Base-by-base conservation (phyloP, 352 stramenopile species). In the Phytophthora pistaciae region DNA sequence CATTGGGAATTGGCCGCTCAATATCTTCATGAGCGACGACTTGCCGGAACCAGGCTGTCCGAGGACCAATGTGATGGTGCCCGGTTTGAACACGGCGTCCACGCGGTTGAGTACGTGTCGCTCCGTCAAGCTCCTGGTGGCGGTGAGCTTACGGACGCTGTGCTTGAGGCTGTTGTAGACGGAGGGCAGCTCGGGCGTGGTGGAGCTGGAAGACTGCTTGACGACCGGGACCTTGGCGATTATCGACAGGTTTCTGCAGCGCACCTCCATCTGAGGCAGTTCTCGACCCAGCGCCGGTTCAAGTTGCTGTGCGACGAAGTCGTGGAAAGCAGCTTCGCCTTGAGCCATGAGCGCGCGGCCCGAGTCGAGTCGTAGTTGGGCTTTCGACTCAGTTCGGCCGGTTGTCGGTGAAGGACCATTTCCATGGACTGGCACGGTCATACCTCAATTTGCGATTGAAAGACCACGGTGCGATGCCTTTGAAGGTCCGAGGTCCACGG, bases 1-100 rank as follows among this genome's bases (percentile, higher is more conserved):
- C 40, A 75, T 63, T 1, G 71, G 70, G 42, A 83, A 79, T 18
- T 74, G 66, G 8, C 74, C 74, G 56, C 73, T 75, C 46, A 83
- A 36, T 1, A 78, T 13, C 27, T 82, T 77, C 58, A 84, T 67
- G 4, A 84, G 52, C 49, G 80, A 83, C 27, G 73, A 70, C 65
- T 85, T 87, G 63, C 80, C 78, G 1, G 78, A 82, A 2, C 72
- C 67, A 11, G 78, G 80, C 23, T 82, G 72, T 1, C 74, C 77
- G 2, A 84, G 61, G 13, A 84, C 59, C 29, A 84, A 40, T 27
- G 77, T 84, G 53, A 75, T 81, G 31, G 75, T 79, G 1, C 75
- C 67, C 5, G 77, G 75, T 55, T 86, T 64, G 8, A 86, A 83
- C 7, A 80, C 58, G 14, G 74, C 77, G 5, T 72, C 74, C 8